Conservation (phyloP, 148 eudicot species). For the Spergularia bocconei region DNA sequence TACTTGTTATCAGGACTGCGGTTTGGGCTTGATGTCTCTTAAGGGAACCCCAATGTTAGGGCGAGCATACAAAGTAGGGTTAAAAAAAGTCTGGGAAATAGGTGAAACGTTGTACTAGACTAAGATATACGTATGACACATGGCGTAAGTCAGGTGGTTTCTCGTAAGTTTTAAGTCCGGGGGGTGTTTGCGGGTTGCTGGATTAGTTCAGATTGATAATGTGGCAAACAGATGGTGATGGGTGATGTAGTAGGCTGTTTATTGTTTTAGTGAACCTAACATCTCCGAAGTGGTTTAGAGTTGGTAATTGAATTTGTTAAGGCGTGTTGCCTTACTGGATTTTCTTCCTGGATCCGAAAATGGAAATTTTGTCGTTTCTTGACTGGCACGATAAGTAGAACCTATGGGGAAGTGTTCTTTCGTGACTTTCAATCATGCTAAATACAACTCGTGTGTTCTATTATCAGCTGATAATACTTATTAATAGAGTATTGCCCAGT, state of each 20-base stretch:
- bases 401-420: background rate
- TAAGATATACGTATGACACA: background rate
- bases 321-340: background rate
- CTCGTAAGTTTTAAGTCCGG: too few relatives aligned
- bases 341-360: background rate
- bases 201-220: too few relatives aligned
- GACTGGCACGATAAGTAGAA: background rate
- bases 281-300: background rate
- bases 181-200: too few relatives aligned
- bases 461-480: slow-evolving; percentile 1
- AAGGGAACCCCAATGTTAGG: too few relatives aligned
- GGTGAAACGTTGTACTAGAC: background rate
- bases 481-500: background rate
- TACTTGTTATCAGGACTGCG: background rate
- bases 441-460: background rate
- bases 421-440: background rate
- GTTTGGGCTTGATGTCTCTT: background rate
- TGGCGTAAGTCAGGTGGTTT: too few relatives aligned
- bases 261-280: too few relatives aligned
- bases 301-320: background rate
- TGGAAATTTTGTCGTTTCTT: background rate
- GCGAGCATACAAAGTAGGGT: too few relatives aligned
- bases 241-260: too few relatives aligned
- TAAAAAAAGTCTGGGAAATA: too few relatives aligned
- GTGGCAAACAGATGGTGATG: too few relatives aligned